Base-by-base conservation (phyloP, 257 asterid genomes). In the Jacaranda copaia region DNA sequence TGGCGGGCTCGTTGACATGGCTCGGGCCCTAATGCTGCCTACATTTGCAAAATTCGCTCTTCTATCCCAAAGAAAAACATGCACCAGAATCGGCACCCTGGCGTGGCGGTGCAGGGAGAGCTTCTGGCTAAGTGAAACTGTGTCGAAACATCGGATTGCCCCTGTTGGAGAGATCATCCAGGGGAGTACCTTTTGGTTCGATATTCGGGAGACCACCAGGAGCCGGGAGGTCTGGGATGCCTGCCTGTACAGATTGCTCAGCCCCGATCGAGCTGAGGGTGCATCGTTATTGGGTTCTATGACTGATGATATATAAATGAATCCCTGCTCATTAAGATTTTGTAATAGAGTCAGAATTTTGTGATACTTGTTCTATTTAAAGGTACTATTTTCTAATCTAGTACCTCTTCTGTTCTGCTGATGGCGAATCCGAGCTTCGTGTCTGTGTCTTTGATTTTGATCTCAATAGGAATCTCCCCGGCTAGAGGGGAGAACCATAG, bases 161-260 rank as follows among this genome's bases (percentile, higher is more conserved):
- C 98, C 99, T 0, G 90, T 71, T 0, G 91, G 67, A 19, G 99
- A 88, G 70, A 92, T 95, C 94, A 92, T 91, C 98, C 99, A 94
- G 0, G 99, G 99, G 4, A 94, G 90, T 32, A 91, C 90, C 77
- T 94, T 94, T 48, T 84, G 88, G 80, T 92, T 92, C 0, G 94
- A 87, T 58, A 94, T 89, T 18, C 96, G 86, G 52, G 96, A 89
- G 10, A 94, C 87, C 8, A 92, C 89, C 19, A 94, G 77, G 3
- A 91, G 90, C 51, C 87, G 89, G 9, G 78, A 76, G 46, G 88
- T 77, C 43, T 20, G 74, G 8, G 75, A 45, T 4, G 97, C 97
- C 68, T 88, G 93, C 39, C 73, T 83, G 87, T 85, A 85, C 12
- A 94, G 87, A 53, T 63, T 57, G 81, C 82, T 78, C 11, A 94